Evolutionary conservation across 345 rosid genomes (phyloP).

Genomic region (Eucalyptus regnans): DNA sequence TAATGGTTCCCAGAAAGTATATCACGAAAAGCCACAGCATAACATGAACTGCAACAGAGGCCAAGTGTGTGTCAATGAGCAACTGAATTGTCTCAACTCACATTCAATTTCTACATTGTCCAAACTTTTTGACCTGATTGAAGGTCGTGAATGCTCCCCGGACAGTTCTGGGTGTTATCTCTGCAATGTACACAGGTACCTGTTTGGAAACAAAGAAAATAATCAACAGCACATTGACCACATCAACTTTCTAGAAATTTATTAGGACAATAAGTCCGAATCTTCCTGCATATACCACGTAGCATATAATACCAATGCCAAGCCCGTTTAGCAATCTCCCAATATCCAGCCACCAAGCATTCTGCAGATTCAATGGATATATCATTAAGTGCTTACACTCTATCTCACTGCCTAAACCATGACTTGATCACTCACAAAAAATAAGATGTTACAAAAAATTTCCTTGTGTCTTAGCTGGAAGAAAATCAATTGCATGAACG

Average conservation of each 20-base stretch:
- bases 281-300: conserved; percentile 7
- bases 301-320: conserved; percentile 14
- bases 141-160: conserved; percentile 6
- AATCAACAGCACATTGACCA: background rate
- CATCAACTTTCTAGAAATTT: background rate
- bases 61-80: background rate
- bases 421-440: background rate
- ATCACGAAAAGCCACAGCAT: conserved; percentile 7
- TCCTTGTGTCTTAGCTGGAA: background rate
- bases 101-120: background rate
- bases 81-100: background rate
- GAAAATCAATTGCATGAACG: background rate
- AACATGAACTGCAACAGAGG: background rate
- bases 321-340: conserved; percentile 19
- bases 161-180: conserved; percentile 5
- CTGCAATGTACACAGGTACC: conserved; percentile 8
- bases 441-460: background rate
- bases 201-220: background rate
- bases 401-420: background rate
- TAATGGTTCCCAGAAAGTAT: conserved; percentile 7
- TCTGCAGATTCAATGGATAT: background rate
- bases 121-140: background rate
- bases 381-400: background rate
- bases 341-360: conserved; percentile 15
- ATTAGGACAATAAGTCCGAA: background rate